A percentile compares a stretch with the other conserved stretches of the same genome.
phyloP scores from a whole-genome alignment of 257 asterid genomes.

The Mitragyna speciosa region DNA sequence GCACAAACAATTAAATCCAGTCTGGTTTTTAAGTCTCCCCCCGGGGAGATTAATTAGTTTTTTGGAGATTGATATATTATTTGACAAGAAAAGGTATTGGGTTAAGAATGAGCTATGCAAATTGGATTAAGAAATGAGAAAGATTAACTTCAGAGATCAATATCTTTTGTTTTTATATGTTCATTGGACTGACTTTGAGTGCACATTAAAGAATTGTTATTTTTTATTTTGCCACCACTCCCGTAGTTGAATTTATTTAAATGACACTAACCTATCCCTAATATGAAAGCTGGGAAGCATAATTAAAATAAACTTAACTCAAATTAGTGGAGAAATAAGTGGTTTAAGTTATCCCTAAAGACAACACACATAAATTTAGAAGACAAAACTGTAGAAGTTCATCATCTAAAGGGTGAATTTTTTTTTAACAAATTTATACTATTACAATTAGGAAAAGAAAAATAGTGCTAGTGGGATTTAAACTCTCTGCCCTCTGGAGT shows the following conservation, averaged over 20 bases:
- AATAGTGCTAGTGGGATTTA: too few species aligned
- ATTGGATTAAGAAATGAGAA: slow-evolving; percentile 4
- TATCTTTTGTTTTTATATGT: neutral
- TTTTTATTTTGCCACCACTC: slow-evolving; percentile 2
- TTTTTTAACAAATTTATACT: too few species aligned
- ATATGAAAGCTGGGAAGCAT: neutral
- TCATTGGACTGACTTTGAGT: slow-evolving; percentile 17
- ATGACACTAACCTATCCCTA: neutral
- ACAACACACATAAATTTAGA: neutral
- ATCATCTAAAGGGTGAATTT: neutral
- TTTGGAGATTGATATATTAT: neutral
- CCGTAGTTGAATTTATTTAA: neutral
- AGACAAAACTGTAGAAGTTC: neutral
- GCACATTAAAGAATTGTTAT: slow-evolving; percentile 15
- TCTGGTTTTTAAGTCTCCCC: neutral
- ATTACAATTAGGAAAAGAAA: too few species aligned
- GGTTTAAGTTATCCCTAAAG: neutral
- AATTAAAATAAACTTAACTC: neutral
- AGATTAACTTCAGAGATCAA: slow-evolving; percentile 5
- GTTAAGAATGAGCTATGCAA: neutral
- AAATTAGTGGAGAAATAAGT: neutral
- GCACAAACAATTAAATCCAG: slow-evolving; percentile 18
- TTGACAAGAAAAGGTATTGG: neutral
- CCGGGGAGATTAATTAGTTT: neutral
- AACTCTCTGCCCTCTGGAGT: too few species aligned